Evolutionary conservation across 106 monocot genomes (phyloP), one percentile per base, ranked within the genome.

Genomic region (Cymbidium sinense): DNA sequence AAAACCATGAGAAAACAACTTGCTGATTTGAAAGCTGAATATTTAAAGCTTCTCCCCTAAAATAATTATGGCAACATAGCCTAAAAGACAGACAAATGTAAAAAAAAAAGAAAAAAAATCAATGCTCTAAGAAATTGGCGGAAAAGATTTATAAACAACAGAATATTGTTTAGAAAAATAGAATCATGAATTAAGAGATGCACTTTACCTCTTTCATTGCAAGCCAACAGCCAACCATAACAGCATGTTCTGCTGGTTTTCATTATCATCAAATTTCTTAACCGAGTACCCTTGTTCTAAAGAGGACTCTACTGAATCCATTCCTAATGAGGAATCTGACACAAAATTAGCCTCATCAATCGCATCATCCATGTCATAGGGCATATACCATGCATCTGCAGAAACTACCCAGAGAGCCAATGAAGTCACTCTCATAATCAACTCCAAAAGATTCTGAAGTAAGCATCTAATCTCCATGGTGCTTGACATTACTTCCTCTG

Each of bases 171-270:
- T 12, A 44, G 29, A 74, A 15, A 74, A 27, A 28, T 30, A 67
- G 0, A 67, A 67, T 2, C 28, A 25, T 23, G 23, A 74, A 73
- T 9, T 62, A 79, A 75, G 15, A 43, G 70, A 33, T 18, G 43
- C 34, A 43, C 71, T 13, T 80, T 79, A 99, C 99, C 99, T 99
- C 99, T 75, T 99, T 99, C 99, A 99, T 95, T 30, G 99, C 92
- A 83, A 99, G 95, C 99, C 99, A 99, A 69, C 95, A 99, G 39
- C 95, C 99, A 81, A 99, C 99, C 99, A 99, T 99, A 78, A 99
- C 87, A 83, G 84, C 82, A 47, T 99, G 99, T 54, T 91, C 86
- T 18, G 82, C 73, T 75, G 85, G 87, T 85, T 80, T 9, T n/a
- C 81, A 71, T 86, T 79, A 74, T 83, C 76, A 10, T 72, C 81